Evolutionary conservation across 2,329 filamentous ascomycete genomes (phyloP).

Genomic region (Colletotrichum sp.): DNA sequence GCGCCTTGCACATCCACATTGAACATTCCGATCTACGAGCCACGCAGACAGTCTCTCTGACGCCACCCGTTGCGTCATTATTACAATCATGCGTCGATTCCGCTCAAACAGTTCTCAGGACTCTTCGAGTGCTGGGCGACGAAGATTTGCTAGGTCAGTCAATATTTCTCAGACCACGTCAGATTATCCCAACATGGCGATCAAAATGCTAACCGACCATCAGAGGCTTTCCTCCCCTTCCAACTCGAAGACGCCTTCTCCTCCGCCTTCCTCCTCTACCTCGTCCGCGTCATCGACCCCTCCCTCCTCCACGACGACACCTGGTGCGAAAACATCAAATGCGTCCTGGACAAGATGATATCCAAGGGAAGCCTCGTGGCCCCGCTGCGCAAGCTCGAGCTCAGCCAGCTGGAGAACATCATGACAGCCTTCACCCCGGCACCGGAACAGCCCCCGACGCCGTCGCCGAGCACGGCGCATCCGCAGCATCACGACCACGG

Average conservation of each 20-base stretch:
- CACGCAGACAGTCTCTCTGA: slow-evolving; percentile 3
- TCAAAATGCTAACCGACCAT: neutral
- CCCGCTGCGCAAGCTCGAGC: slow-evolving; percentile 39
- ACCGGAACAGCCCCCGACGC: slow-evolving; percentile 18
- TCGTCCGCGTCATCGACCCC: slow-evolving; percentile 36
- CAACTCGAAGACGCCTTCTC: slow-evolving; percentile 47
- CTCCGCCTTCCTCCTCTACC: slow-evolving; percentile 42
- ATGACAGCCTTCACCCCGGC: slow-evolving; percentile 37
- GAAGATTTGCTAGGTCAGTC: slow-evolving; percentile 30
- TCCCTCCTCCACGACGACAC: slow-evolving; percentile 35
- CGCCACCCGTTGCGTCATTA: slow-evolving; percentile 14
- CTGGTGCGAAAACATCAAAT: slow-evolving; percentile 39
- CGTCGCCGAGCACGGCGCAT: slow-evolving; percentile 13
- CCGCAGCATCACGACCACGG: slow-evolving; percentile 12
- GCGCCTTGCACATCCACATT: slow-evolving; percentile 31
- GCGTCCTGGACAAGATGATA: slow-evolving; percentile 42
- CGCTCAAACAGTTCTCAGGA: slow-evolving; percentile 19
- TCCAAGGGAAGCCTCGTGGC: slow-evolving; percentile 41
- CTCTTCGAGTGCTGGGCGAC: slow-evolving; percentile 19
- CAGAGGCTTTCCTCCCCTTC: slow-evolving; percentile 42
- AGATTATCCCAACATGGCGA: neutral
- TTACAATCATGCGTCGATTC: slow-evolving; percentile 23
- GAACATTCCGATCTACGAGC: slow-evolving; percentile 15
- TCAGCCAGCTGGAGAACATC: slow-evolving; percentile 41
- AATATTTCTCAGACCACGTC: fast-evolving